Conservation (phyloP, 805 yeast species). For the Kuraishia floccosa region DNA sequence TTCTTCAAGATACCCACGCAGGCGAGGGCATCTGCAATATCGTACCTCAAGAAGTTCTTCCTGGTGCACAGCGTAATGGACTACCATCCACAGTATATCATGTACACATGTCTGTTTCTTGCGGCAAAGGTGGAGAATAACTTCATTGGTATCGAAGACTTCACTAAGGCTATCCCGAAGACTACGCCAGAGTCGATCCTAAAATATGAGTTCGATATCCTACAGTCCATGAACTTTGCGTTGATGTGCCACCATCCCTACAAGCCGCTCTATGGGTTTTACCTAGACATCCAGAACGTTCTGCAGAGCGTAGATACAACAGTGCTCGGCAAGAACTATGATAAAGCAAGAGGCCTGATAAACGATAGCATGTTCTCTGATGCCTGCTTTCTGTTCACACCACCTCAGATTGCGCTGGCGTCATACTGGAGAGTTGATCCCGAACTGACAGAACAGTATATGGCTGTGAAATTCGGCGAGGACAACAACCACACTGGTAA, state of each 20-base stretch:
- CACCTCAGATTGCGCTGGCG: slow-evolving; percentile 93
- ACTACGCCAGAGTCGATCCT: slow-evolving; percentile 58
- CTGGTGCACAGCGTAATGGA: slow-evolving; percentile 76
- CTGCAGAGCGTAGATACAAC: slow-evolving; percentile 38
- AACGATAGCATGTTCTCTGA: slow-evolving; percentile 69
- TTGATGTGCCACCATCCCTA: slow-evolving; percentile 82
- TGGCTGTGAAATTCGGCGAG: slow-evolving; percentile 46
- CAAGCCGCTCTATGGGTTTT: slow-evolving; percentile 88
- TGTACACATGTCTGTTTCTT: slow-evolving; percentile 73
- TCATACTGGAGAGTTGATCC: slow-evolving; percentile 62
- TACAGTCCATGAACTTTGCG: slow-evolving; percentile 70
- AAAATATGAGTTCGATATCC: slow-evolving; percentile 66
- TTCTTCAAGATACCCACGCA: slow-evolving; percentile 80
- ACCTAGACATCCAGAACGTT: slow-evolving; percentile 70
- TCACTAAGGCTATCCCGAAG: slow-evolving; percentile 59
- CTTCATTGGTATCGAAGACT: slow-evolving; percentile 75
- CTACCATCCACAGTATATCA: slow-evolving; percentile 72
- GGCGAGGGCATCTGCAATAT: slow-evolving; percentile 76
- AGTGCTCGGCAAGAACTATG: slow-evolving; percentile 59
- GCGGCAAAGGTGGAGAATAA: slow-evolving; percentile 92
- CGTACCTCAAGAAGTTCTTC: slow-evolving; percentile 74
- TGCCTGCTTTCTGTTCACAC: slow-evolving; percentile 68
- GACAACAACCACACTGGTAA: background rate
- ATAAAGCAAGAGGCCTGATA: slow-evolving; percentile 52
- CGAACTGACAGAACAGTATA: slow-evolving; percentile 51